Percentiles rank a stretch among this genome's conserved stretches.
Conservation (phyloP, 2,329 filamentous ascomycete genomes). For the Fusarium xylarioides region DNA sequence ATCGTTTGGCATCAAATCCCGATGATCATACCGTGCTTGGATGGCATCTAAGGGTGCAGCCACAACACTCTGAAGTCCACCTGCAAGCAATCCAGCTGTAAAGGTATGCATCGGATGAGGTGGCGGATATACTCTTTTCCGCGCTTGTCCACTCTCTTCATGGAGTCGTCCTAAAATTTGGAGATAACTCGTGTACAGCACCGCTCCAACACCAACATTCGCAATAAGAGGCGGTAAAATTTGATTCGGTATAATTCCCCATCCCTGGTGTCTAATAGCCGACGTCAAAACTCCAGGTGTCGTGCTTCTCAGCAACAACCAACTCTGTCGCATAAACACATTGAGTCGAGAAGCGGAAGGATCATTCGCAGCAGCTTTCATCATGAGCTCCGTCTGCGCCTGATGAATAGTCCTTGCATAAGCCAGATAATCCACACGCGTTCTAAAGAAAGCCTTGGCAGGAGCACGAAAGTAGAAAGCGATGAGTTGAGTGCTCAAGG, state of each 20-base stretch:
- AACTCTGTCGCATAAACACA: slow-evolving; percentile 52
- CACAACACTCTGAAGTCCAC: slow-evolving; percentile 73
- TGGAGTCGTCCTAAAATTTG: slow-evolving; percentile 74
- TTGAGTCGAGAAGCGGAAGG: slow-evolving; percentile 46
- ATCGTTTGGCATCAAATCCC: slow-evolving; percentile 55
- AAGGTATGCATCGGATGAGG: slow-evolving; percentile 71
- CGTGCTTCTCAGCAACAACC: slow-evolving; percentile 66
- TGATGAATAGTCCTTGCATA: slow-evolving; percentile 65
- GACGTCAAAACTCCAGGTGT: slow-evolving; percentile 75
- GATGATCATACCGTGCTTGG: slow-evolving; percentile 75
- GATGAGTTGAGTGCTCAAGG: slow-evolving; percentile 82
- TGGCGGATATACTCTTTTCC: slow-evolving; percentile 75
- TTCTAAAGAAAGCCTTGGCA: slow-evolving; percentile 91
- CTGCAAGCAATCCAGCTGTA: slow-evolving; percentile 74
- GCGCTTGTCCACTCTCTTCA: slow-evolving; percentile 64
- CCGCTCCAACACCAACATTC: slow-evolving; percentile 77
- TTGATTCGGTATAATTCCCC: slow-evolving; percentile 78
- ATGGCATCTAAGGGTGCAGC: slow-evolving; percentile 81
- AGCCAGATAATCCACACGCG: slow-evolving; percentile 82
- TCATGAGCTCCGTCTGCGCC: slow-evolving; percentile 52
- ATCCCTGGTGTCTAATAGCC: slow-evolving; percentile 75
- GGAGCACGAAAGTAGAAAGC: slow-evolving; percentile 93
- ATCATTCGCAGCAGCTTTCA: slow-evolving; percentile 49
- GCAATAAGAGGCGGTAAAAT: slow-evolving; percentile 79
- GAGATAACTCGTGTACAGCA: slow-evolving; percentile 80